Evolutionary conservation across 345 rosid species (phyloP).

Genomic region (Populus simonii): DNA sequence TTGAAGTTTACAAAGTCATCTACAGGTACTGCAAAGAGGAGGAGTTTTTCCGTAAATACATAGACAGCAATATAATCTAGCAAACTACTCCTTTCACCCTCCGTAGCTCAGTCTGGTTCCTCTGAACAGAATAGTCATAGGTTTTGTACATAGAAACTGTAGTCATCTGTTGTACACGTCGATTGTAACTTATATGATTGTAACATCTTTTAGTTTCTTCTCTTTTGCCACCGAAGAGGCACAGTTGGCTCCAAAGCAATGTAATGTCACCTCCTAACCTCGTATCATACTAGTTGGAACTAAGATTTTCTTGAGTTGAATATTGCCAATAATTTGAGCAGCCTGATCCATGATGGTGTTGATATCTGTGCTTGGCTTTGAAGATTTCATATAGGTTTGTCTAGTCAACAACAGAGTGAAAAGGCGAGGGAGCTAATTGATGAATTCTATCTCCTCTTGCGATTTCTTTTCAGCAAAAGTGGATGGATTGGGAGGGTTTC

Average conservation of each 20-base stretch:
- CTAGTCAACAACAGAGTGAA: too few relatives aligned
- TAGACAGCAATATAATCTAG: slow-evolving; percentile 25
- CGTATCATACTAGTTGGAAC: too few relatives aligned
- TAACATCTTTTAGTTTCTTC: background rate
- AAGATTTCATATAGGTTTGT: background rate
- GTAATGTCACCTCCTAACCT: background rate
- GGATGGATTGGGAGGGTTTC: too few relatives aligned
- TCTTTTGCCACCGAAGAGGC: background rate
- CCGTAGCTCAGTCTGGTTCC: background rate
- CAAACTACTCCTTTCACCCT: background rate
- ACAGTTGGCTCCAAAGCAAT: background rate
- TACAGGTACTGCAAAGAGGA: slow-evolving; percentile 53
- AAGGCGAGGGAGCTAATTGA: too few relatives aligned
- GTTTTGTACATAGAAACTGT: slow-evolving; percentile 6
- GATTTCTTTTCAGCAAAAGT: too few relatives aligned
- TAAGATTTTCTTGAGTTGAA: background rate
- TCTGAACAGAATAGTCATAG: background rate
- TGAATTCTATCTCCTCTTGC: too few relatives aligned
- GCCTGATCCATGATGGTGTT: background rate
- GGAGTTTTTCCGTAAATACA: slow-evolving; percentile 67
- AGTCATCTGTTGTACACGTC: background rate
- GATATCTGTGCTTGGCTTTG: background rate
- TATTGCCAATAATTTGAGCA: background rate
- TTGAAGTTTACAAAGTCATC: slow-evolving; percentile 70
- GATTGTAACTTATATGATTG: background rate